Base-by-base conservation (phyloP, 2,329 filamentous ascomycete genomes). In the Gliomastix tumulicola region DNA sequence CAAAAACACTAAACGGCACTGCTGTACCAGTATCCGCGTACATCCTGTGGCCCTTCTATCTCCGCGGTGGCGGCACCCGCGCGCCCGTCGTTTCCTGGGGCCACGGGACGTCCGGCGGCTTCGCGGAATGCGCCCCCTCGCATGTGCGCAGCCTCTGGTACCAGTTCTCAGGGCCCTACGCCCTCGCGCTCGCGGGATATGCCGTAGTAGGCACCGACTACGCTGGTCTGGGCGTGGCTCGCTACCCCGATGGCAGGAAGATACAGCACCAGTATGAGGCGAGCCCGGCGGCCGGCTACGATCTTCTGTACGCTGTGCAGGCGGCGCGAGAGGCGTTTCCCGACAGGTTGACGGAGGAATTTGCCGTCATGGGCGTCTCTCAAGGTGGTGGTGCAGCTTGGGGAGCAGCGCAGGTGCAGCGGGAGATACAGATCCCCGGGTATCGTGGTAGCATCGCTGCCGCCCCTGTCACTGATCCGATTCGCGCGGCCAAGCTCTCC, bases 1-100 rank as follows among this genome's bases (percentile, higher is more conserved):
- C 67, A 0, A 57, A 53, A 16, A 61, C 57, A n/a, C 41, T 63
- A 17, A 68, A 71, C 38, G 64, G 65, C 4, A 62, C 60, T 1
- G 40, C 56, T 1, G 48, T 74, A 3, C 70, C 70, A 1, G 62
- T 66, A 8, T 71, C 68, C 2, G 70, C 60, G 3, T 71, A 60
- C 46, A 51, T 74, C 11, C 59, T 74, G 2, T 74, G 67, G 66
- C 70, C 69, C 0, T 74, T 46, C 21, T 32, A 34, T 8, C 32
- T 39, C 20, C 37, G 40, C 4, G 25, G 11, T 13, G n/a, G 33
- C 13, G 35, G 22, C 27, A 15, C 34, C 19, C 41, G 40, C 6
- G 48, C 46, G 5, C 60, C 57, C 2, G 43, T 62, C 7, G 58
- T 69, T 1, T 46, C 58, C 11, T 70, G 64, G 64, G 53, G 58